Percentiles rank a stretch among this genome's conserved stretches.
Evolutionary conservation across 352 stramenopile species (phyloP).

Genomic region (Pythium pyrilobum): DNA sequence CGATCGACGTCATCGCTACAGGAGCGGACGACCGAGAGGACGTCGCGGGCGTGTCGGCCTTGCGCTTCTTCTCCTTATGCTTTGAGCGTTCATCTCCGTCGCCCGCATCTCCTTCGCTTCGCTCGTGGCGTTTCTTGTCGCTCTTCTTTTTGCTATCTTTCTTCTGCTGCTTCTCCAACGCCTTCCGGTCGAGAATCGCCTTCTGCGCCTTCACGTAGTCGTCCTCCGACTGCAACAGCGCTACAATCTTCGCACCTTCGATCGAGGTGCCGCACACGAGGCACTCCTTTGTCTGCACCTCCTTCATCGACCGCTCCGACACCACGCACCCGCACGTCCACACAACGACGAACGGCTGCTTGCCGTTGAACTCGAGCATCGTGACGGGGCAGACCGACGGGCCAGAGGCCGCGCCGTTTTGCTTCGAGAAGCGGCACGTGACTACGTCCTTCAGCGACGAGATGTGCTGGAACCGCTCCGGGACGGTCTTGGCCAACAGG

Average conservation of each 20-base stretch:
- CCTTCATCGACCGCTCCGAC: constrained; percentile 82
- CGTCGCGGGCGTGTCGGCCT: constrained; percentile 5
- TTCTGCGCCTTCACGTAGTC: constrained; percentile 46
- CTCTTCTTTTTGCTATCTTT: constrained; percentile 42
- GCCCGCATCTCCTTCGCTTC: not conserved
- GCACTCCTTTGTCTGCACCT: constrained; percentile 69
- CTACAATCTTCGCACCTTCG: constrained; percentile 46
- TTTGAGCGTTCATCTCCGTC: not conserved
- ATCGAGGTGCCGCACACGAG: constrained; percentile 59
- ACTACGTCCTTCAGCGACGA: constrained; percentile 86
- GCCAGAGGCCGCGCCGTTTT: not conserved
- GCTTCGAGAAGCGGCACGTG: constrained; percentile 47
- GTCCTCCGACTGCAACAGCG: constrained; percentile 54
- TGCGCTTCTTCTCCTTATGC: constrained; percentile 11
- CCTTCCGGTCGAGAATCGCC: constrained; percentile 41
- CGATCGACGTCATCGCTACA: constrained; percentile 23
- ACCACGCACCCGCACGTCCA: constrained; percentile 84
- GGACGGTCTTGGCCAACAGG: constrained; percentile 75
- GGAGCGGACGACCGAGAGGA: constrained; percentile 1
- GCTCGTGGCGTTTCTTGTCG: constrained; percentile 26
- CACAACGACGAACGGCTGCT: constrained; percentile 81
- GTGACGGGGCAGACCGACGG: constrained; percentile 71
- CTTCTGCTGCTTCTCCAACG: constrained; percentile 35
- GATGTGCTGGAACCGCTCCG: constrained; percentile 72
- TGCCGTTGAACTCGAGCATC: constrained; percentile 85